Evolutionary conservation across 2,329 filamentous ascomycete species (phyloP), one percentile per base, ranked within the genome.

Genomic region (Lizonia empirigonia): DNA sequence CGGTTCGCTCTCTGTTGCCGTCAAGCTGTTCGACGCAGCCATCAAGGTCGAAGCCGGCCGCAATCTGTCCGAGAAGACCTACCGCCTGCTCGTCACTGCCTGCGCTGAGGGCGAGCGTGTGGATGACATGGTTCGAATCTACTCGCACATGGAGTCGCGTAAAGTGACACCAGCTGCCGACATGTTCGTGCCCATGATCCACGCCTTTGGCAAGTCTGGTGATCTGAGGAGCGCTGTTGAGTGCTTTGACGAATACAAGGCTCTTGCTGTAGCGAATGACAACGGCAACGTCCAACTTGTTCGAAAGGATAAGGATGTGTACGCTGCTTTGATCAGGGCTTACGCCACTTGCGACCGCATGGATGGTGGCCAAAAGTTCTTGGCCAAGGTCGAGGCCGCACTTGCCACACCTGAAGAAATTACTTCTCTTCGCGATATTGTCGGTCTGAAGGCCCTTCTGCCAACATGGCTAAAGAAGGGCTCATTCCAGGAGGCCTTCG

Each of bases 221-320:
- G 91, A 97, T 69, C 77, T 97, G 35, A 81, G 86, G 64, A 95
- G 89, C 62, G 94, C 92, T 16, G 90, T 97, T 6, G 91, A 96
- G 71, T 91, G 91, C 75, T 99, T 97, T 76, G 93, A 95, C 59
- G 90, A 96, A 74, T 97, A 97, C 80, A 91, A 91, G 68, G 84
- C 85, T 36, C 80, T 97, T 33, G 92, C 93, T n/a, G 85, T 97
- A 44, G 86, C 88, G 30, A 84, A 94, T 69, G 89, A 97, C 71
- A 84, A 82, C 30, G 91, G 91, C 50, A 79, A 85, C 52, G 79
- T 86, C 37, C 83, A 83, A 8, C 80, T 87, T 37, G 82, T 88
- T 56, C 86, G 92, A 41, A 81, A 89, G 38, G 93, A 97, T 69
- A 85, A 87, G 22, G 82, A 91, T 59, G 88, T 97, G 6, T 97